Conservation (phyloP, 164 flowering plant species). For the Chimonanthus praecox region DNA sequence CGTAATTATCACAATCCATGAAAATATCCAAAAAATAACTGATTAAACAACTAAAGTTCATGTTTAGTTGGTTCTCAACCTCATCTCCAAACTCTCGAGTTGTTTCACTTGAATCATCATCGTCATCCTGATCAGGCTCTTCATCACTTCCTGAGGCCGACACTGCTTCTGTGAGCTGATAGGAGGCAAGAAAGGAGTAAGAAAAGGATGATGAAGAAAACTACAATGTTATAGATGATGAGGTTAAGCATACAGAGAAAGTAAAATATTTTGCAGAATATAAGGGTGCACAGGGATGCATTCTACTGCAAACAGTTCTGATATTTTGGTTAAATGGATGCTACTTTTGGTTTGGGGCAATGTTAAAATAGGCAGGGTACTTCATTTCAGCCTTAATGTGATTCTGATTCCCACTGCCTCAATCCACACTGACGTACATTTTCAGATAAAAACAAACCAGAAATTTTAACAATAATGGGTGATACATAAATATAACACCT, state of each 20-base stretch:
- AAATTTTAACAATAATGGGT: not conserved
- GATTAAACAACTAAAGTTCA: no score
- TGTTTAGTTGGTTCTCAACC: conserved; percentile 2
- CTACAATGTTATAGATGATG: not conserved
- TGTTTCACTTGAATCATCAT: conserved; percentile 6
- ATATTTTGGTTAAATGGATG: not conserved
- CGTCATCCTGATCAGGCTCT: conserved; percentile 13
- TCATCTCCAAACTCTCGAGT: conserved; percentile 7
- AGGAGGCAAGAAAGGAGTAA: not conserved
- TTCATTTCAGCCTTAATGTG: not conserved
- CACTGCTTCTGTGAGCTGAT: conserved; percentile 17
- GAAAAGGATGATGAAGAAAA: not conserved
- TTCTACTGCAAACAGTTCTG: not conserved
- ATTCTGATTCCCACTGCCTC: not conserved
- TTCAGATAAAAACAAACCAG: not conserved
- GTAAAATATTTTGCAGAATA: not conserved
- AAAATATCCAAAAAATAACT: not conserved
- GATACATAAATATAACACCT: no score
- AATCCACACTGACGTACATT: no score
- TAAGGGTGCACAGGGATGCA: not conserved
- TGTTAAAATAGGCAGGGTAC: not conserved
- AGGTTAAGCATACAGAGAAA: not conserved
- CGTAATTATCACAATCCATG: not conserved
- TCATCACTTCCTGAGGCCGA: conserved; percentile 17
- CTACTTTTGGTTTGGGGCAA: not conserved